phyloP scores from a whole-genome alignment of 2,329 filamentous ascomycete genomes.

The Exophiala alcalophila region DNA sequence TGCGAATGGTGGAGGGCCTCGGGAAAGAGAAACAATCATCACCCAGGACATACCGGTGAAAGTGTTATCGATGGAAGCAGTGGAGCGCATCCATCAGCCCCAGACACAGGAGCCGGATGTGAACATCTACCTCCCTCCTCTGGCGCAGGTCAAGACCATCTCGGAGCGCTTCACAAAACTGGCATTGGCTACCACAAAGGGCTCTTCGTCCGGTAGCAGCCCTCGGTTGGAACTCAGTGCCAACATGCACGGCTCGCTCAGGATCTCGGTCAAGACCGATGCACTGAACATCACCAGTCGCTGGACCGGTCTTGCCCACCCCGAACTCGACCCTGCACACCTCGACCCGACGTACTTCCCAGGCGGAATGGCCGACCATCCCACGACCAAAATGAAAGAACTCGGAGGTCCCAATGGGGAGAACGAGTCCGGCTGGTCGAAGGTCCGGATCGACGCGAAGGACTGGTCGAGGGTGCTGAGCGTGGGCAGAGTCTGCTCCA shows the following conservation, averaged over 20 bases:
- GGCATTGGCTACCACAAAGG: constrained; percentile 47
- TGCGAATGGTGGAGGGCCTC: constrained; percentile 51
- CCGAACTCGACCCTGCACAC: constrained; percentile 76
- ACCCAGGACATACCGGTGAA: constrained; percentile 96
- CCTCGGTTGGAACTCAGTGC: constrained; percentile 75
- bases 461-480: constrained; percentile 95
- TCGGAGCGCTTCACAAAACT: constrained; percentile 94
- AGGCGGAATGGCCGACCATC: constrained; percentile 72
- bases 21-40: constrained; percentile 84
- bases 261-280: constrained; percentile 77
- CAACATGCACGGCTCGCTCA: constrained; percentile 89
- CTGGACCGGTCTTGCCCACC: constrained; percentile 84
- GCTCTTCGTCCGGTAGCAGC: constrained; percentile 25
- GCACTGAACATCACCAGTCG: constrained; percentile 78
- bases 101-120: constrained; percentile 88
- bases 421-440: constrained; percentile 81
- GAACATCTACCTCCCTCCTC: constrained; percentile 82
- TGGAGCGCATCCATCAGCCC: constrained; percentile 93
- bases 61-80: constrained; percentile 75
- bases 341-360: constrained; percentile 73
- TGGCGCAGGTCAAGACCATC: constrained; percentile 87
- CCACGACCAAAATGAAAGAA: constrained; percentile 71
- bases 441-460: constrained; percentile 83
- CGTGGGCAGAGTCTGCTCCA: constrained; percentile 81
- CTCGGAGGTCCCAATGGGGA: constrained; percentile 56